Base-by-base conservation (phyloP, 306 rosid genomes). In the Albizia julibrissin region DNA sequence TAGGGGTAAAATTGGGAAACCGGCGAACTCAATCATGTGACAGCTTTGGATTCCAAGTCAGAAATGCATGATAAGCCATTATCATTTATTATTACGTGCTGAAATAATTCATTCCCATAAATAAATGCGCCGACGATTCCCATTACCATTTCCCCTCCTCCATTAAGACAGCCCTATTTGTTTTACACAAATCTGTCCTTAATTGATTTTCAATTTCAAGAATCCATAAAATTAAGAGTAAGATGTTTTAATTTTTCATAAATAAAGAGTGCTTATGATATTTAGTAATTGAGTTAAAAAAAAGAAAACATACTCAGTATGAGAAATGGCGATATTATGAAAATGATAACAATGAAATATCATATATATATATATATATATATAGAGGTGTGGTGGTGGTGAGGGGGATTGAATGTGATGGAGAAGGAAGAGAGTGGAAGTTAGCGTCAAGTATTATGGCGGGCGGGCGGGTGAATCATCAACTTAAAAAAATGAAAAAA, bases 1-100 rank as follows among this genome's bases (percentile, higher is more conserved):
- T 21, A 21, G 21, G 64, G 77, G 79, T 50, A 16, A 61, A 80
- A 72, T 59, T 76, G 72, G 42, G 69, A 74, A 74, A 21, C 22
- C 58, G 18, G 50, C 6, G 2, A 50, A 42, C 80, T 75, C 73
- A 81, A 59, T 76, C 82, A 47, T 29, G 62, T 27, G 15, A 49
- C 24, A 2, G 39, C 24, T 70, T 69, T 47, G 75, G 78, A 68
- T 37, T 33, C 10, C 16, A 10, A 66, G 39, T 84, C 69, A 80
- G 39, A 56, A n/a, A 44, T 67, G 76, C 86, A 84, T n/a, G 29
- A n/a, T 9, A n/a, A 2, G 50, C 33, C n/a, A 2, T 69, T 64
- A 21, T 34, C 43, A 67, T 14, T 8, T 61, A 12, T 61, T 10
- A 12, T 24, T 61, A 4, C 31, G 16, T 26, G 34, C 16, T 26